Base-by-base conservation (phyloP, 306 rosid species). In the Crotalaria pallida region DNA sequence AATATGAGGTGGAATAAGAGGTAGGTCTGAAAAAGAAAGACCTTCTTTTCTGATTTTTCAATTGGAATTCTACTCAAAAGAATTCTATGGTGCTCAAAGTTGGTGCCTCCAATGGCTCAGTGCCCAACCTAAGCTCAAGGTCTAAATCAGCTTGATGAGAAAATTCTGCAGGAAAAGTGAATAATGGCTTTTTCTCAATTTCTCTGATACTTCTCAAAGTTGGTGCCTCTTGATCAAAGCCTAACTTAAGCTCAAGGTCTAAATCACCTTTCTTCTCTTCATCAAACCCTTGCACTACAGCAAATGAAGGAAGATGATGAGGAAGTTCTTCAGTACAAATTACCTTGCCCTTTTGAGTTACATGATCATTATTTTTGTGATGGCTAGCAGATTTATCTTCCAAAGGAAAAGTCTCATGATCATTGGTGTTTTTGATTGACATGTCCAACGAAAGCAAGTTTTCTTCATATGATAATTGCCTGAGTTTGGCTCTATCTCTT, bases 61-160 rank as follows among this genome's bases (percentile, higher is more conserved):
- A 64, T 22, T 9, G 45, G 17, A 58, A 29, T 26, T 12, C 24
- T 1, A 59, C 9, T 83, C 75, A 80, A 76, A 84, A 84, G 79
- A 80, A 82, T 1, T 81, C 75, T 72, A 75, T 68, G 3, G 89
- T 86, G 69, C 78, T 84, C 73, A 60, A 77, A 31, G 77, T 65
- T 60, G 80, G 1, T 26, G 81, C 58, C 9, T 58, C 78, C 2
- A 56, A 52, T 4, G 85, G 85, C 11, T 79, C 67, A 13, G 36
- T 62, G 1, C 96, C 91, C 74, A 86, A 47, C 57, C 91, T 83
- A 48, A 88, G 91, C 75, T 82, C 91, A 55, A 88, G 88, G 62
- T 88, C 88, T 58, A 86, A 27, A 7, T 52, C 79, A 10, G 5
- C 60, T 72, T 67, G 36, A 31, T 6, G 36, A 31, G 67, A 73